Evolutionary conservation across 495 filamentous ascomycete species (phyloP).

Genomic region (Aspergillus indologenus): DNA sequence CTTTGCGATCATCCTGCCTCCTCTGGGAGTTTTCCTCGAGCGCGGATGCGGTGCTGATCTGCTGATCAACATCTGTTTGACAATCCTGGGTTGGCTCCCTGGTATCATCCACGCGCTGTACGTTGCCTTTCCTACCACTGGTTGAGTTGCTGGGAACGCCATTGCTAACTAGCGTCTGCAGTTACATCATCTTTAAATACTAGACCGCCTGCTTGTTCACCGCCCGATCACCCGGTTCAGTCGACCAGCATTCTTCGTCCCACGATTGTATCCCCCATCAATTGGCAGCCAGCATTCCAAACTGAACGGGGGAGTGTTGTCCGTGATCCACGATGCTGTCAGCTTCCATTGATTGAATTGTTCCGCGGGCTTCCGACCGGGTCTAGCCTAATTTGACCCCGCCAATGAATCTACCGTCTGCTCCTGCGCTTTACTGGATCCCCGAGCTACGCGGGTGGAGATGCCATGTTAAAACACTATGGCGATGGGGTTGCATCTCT

Average conservation of each 20-base stretch:
- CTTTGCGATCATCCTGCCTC: constrained; percentile 81
- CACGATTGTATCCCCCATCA: constrained; percentile 6
- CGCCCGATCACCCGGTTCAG: constrained; percentile 7
- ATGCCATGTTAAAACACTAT: neutral
- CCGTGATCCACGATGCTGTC: constrained; percentile 9
- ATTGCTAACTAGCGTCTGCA: constrained; percentile 24
- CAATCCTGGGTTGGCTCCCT: constrained; percentile 76
- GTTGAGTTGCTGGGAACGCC: neutral
- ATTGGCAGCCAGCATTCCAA: constrained; percentile 3
- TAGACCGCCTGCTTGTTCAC: constrained; percentile 25
- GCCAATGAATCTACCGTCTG: constrained; percentile 27
- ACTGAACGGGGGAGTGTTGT: constrained; percentile 12
- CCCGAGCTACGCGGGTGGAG: neutral
- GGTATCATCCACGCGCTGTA: constrained; percentile 75
- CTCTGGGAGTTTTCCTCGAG: constrained; percentile 89
- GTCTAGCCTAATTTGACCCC: constrained; percentile 32
- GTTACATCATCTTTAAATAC: constrained; percentile 58
- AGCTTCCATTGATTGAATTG: constrained; percentile 21
- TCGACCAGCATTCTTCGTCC: constrained; percentile 4
- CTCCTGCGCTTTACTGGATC: neutral
- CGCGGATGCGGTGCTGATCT: constrained; percentile 79
- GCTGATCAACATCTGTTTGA: constrained; percentile 83
- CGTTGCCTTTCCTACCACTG: constrained; percentile 18
- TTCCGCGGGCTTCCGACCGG: constrained; percentile 36
- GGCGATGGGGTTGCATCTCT: constrained; percentile 26